Conservation (phyloP, 192 early-diverging fungal species). For the Coemansia sp. region DNA sequence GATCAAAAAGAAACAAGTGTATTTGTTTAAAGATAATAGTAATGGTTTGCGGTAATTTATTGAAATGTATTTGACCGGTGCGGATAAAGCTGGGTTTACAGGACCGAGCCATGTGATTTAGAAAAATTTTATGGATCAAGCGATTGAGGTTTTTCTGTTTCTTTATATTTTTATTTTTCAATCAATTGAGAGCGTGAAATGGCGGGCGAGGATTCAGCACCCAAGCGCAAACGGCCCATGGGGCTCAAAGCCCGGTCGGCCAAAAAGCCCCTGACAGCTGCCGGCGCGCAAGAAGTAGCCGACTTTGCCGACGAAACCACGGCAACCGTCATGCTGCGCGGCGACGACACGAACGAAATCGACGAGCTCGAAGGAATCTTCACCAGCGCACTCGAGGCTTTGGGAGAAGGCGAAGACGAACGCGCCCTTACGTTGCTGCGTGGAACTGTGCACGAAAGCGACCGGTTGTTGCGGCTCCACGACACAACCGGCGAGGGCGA, state of each 20-base stretch:
- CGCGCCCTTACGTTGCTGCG: constrained; percentile 52
- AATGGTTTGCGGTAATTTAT: neutral
- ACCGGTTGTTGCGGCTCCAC: constrained; percentile 54
- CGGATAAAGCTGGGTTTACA: neutral
- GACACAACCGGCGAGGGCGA: constrained; percentile 5
- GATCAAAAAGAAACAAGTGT: no score
- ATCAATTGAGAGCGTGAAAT: no score
- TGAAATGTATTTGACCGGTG: neutral
- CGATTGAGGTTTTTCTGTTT: neutral
- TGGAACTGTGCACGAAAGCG: constrained; percentile 62
- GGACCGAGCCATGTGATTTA: neutral
- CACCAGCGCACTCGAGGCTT: constrained; percentile 42
- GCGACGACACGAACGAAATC: constrained; percentile 51
- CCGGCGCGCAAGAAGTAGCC: constrained; percentile 14
- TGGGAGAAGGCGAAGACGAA: constrained; percentile 20
- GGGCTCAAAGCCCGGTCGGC: constrained; percentile 54
- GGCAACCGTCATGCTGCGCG: constrained; percentile 46
- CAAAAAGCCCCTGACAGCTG: constrained; percentile 17
- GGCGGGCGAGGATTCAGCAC: constrained; percentile 13
- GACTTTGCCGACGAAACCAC: constrained; percentile 46
- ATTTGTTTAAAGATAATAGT: no score
- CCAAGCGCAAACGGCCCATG: constrained; percentile 49
- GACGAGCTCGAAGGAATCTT: constrained; percentile 57
- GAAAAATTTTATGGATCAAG: neutral
- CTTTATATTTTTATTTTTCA: neutral